phyloP scores from a whole-genome alignment of 345 rosid genomes.

The Chamaenerion angustifolium region DNA sequence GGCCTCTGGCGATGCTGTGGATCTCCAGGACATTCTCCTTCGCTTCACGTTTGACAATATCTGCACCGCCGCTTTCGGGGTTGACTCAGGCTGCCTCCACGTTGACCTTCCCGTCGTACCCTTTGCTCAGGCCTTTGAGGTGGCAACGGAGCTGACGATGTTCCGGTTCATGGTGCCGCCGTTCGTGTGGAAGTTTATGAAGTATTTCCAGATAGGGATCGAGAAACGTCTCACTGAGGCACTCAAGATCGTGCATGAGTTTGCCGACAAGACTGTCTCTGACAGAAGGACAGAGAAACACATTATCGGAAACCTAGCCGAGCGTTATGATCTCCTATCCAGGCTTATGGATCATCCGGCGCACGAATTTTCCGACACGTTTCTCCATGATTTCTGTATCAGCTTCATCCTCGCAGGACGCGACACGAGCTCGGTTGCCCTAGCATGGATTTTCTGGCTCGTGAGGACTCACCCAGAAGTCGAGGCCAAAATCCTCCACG shows the following conservation, averaged over 20 bases:
- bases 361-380: constrained; percentile 18
- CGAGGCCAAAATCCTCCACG: constrained; percentile 34
- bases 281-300: constrained; percentile 17
- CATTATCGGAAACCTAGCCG: constrained; percentile 16
- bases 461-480: constrained; percentile 31
- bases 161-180: constrained; percentile 53
- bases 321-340: constrained; percentile 46
- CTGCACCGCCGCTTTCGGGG: constrained; percentile 51
- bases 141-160: constrained; percentile 56
- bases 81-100: constrained; percentile 58
- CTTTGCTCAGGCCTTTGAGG: constrained; percentile 70
- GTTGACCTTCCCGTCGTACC: constrained; percentile 43
- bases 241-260: constrained; percentile 41
- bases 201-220: constrained; percentile 33
- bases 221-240: constrained; percentile 49
- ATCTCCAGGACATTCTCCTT: constrained; percentile 63
- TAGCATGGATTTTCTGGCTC: constrained; percentile 76
- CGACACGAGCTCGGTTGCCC: constrained; percentile 66
- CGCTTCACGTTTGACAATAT: constrained; percentile 69
- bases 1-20: constrained; percentile 25
- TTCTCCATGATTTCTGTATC: constrained; percentile 46
- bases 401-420: constrained; percentile 67
- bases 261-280: constrained; percentile 31
- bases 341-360: constrained; percentile 36
- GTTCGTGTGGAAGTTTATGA: constrained; percentile 60